phyloP scores from a whole-genome alignment of 139 green algal genomes.

The Volvox africanus region DNA sequence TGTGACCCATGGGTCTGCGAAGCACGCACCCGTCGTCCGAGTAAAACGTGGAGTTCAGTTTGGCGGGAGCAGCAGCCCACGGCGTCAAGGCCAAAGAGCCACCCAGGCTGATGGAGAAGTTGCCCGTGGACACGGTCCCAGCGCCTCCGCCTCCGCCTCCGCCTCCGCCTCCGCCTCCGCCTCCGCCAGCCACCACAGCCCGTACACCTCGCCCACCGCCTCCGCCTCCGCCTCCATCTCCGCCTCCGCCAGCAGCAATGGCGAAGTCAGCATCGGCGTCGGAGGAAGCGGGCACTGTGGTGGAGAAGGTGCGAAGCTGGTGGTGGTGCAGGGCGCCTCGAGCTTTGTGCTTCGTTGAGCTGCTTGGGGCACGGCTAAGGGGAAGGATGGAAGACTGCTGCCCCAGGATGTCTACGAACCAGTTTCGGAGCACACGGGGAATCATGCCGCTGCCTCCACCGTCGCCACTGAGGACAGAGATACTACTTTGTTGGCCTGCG shows the following conservation, averaged over 20 bases:
- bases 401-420: not conserved
- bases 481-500: not conserved
- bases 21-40: constrained; percentile 9
- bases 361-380: not conserved
- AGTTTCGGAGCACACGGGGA: not conserved
- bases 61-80: not conserved
- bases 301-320: too few species aligned
- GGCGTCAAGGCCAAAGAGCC: not conserved
- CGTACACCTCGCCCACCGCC: too few species aligned
- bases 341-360: not conserved
- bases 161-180: not conserved
- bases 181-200: too few species aligned
- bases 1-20: too few species aligned
- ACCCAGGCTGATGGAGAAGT: too few species aligned
- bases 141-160: not conserved
- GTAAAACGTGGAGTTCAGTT: not conserved
- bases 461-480: not conserved
- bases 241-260: not conserved
- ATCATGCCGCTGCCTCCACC: not conserved
- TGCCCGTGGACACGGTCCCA: not conserved
- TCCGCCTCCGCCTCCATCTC: too few species aligned
- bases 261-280: not conserved
- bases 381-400: not conserved
- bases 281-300: too few species aligned
- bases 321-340: too few species aligned